Evolutionary conservation across 352 stramenopile genomes (phyloP).

Genomic region (Phytopythium helicoides): DNA sequence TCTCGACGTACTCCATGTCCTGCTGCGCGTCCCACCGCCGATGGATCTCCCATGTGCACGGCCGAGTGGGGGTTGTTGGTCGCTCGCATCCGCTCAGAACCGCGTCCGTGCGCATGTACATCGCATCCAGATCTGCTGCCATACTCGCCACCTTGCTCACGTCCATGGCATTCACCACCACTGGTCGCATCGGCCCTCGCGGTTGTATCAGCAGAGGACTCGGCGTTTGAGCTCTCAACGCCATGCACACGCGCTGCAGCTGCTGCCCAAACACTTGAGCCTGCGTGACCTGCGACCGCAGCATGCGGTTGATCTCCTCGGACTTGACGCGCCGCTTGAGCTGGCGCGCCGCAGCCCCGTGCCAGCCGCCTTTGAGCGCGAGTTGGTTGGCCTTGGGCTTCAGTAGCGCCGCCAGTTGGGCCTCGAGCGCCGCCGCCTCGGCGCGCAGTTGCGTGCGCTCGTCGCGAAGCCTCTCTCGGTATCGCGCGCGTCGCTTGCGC

Average conservation of each 20-base stretch:
- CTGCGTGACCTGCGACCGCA: too few species aligned
- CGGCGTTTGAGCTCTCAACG: not conserved
- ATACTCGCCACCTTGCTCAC: too few species aligned
- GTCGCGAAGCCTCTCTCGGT: conserved; percentile 11
- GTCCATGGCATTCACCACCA: too few species aligned
- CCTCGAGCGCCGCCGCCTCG: conserved; percentile 7
- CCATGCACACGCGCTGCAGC: not conserved
- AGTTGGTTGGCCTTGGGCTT: not conserved
- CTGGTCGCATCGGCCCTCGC: too few species aligned
- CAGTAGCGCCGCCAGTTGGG: not conserved
- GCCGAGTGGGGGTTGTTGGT: too few species aligned
- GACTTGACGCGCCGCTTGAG: conserved; percentile 8
- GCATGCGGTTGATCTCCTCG: conserved; percentile 6
- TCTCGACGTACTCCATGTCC: not conserved
- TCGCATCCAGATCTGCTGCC: too few species aligned
- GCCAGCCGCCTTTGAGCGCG: conserved; percentile 6
- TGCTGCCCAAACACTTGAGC: not conserved
- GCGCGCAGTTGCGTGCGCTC: conserved; percentile 12
- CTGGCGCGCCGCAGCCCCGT: conserved; percentile 11
- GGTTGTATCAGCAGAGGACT: too few species aligned
- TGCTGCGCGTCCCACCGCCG: not conserved
- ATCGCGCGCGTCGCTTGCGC: conserved; percentile 11
- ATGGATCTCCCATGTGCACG: too few species aligned
- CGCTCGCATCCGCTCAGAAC: too few species aligned
- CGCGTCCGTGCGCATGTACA: too few species aligned